Evolutionary conservation across 1,284 basidiomycete species (phyloP).

Genomic region (Moniliella sp.): DNA sequence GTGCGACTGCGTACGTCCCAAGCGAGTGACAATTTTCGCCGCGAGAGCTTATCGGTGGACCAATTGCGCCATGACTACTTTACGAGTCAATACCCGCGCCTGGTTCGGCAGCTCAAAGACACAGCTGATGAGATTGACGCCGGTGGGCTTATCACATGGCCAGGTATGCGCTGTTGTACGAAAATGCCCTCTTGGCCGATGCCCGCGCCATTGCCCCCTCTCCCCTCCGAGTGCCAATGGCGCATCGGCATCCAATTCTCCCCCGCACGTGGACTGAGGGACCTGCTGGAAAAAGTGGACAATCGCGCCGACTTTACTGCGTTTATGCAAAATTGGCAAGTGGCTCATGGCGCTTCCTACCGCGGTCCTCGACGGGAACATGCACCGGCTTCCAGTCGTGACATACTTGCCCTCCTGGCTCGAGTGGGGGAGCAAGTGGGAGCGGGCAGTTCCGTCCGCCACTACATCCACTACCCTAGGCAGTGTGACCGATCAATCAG

Average conservation of each 20-base stretch:
- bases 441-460: no score
- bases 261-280: slow-evolving; percentile 47
- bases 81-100: slow-evolving; percentile 79
- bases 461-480: no score
- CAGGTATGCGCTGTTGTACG: slow-evolving; percentile 78
- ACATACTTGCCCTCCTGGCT: no score
- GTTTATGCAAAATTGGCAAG: slow-evolving; percentile 87
- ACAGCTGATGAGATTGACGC: slow-evolving; percentile 86
- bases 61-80: slow-evolving; percentile 37
- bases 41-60: slow-evolving; percentile 46
- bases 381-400: no score
- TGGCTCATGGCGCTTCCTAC: slow-evolving; percentile 48
- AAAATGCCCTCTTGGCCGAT: slow-evolving; percentile 69
- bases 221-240: no score
- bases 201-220: slow-evolving; percentile 63
- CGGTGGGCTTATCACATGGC: slow-evolving; percentile 82
- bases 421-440: no score
- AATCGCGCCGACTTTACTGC: slow-evolving; percentile 79
- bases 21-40: slow-evolving; percentile 69
- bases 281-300: slow-evolving; percentile 72
- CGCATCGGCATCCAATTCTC: no score
- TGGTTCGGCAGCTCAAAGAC: slow-evolving; percentile 83
- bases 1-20: slow-evolving; percentile 60
- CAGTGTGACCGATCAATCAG: no score
- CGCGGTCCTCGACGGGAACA: slow-evolving; percentile 31